Conservation (phyloP, 73 alveolate species). For the Paraurostyla sp. region DNA sequence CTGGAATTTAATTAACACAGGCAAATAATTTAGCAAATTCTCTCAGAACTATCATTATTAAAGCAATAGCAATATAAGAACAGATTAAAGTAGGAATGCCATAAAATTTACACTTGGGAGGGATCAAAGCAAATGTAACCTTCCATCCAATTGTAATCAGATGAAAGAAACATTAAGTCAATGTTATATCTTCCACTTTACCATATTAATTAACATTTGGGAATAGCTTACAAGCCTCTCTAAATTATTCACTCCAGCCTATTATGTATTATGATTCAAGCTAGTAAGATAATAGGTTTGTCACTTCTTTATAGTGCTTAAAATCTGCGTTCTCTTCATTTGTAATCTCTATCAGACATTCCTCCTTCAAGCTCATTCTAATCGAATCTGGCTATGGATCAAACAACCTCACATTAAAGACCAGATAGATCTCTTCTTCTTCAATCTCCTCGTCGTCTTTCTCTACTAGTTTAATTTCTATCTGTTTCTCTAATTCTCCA, state of each 20-base stretch:
- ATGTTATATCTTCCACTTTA: conserved; percentile 59
- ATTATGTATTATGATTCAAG: not conserved
- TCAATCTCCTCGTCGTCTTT: conserved; percentile 44
- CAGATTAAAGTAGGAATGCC: conserved; percentile 79
- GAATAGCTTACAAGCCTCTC: conserved; percentile 68
- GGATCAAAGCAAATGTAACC: conserved; percentile 76
- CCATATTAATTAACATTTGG: conserved; percentile 61
- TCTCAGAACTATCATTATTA: conserved; percentile 73
- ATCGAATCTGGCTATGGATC: conserved; percentile 37
- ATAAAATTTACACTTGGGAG: conserved; percentile 67
- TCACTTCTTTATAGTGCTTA: conserved; percentile 9
- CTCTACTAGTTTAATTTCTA: conserved; percentile 13
- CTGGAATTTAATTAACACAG: conserved; percentile 76
- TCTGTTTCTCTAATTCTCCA: conserved; percentile 43
- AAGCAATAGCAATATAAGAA: conserved; percentile 65
- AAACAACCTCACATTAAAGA: not conserved
- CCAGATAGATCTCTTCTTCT: conserved; percentile 41
- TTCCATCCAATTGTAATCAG: conserved; percentile 83
- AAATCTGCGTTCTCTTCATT: conserved; percentile 16
- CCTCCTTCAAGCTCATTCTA: not conserved
- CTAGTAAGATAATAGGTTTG: conserved; percentile 1
- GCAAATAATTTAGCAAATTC: conserved; percentile 83
- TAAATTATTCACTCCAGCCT: conserved; percentile 67
- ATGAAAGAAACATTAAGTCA: conserved; percentile 66
- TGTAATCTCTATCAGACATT: conserved; percentile 7